Base-by-base conservation (phyloP, 192 early-diverging fungal genomes). In the Chytriomyces confervae region DNA sequence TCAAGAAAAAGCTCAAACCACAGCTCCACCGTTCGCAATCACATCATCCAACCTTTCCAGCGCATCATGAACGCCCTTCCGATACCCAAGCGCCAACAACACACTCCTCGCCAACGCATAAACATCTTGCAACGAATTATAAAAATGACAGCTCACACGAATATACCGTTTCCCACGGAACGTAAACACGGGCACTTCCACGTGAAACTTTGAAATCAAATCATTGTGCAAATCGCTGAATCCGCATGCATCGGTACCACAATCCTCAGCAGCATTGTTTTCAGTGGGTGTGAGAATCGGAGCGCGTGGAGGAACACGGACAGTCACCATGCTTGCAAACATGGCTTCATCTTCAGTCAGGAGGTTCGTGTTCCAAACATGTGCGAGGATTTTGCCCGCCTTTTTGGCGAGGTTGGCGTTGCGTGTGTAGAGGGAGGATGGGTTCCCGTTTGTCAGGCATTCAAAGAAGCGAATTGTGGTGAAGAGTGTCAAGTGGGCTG, bases 181-280 rank as follows among this genome's bases (percentile, higher is more conserved):
- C 51, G 63, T 69, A 62, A 85, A 85, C n/a, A 81, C 78, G n/a
- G 84, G 84, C 2, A 81, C 71, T 70, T 85, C 81, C 20, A 85
- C 70, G 9, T 43, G 44, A 44, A 65, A 53, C 10, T 73, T 47
- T 24, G 79, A 43, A 10, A 79, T 51, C 47, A 85, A 67, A 8
- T 67, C 53, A 65, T 82, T 79, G 45, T 80, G 80, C 7, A 84
- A 62, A 27, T 79, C 80, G 6, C 29, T 61, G 20, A 82, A 43
- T 6, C 16, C 20, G 13, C 67, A 62, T 36, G 29, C 66, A 23
- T 81, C 80, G 5, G 10, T 45, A 3, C 51, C 64, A 79, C 61
- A 67, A 44, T 44, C 66, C 5, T 45, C 45, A 0, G 62, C 75
- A 75, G 5, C 27, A 27, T 36, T 36, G 36, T 36, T 36, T 36